Base-by-base conservation (phyloP, 768 basidiomycete species). In the Mycena albidolilacea region DNA sequence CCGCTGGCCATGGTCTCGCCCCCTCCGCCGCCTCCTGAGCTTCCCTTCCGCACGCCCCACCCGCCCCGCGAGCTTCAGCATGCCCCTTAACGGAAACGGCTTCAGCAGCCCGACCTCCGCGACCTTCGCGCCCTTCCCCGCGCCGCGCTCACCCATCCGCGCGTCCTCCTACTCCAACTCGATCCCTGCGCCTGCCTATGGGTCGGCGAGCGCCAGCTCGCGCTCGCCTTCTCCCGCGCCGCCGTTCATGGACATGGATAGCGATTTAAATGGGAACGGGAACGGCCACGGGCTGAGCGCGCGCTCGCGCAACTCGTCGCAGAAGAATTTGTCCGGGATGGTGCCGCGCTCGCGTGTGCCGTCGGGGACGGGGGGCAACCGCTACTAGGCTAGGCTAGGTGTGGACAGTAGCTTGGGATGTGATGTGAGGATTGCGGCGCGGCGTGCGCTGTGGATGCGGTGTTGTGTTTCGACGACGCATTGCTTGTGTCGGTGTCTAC, bases 281-380 rank as follows among this genome's bases (percentile, higher is more conserved):
- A 71, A 76, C 69, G 75, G 73, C 44, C 78, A 82, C 79, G 77
- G 83, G 81, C 80, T 85, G 70, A 83, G 84, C 37, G 83, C 89
- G 61, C 88, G 93, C 17, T 94, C 93, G 75, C 85, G 91, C 75
- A 94, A 93, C 74, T 85, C 86, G 9, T 93, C 92, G 5, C 88
- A 90, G 80, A 87, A 90, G 79, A 93, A 88, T 78, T 78, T 93
- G 50, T 85, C 89, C 46, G 84, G 83, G n/a, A 78, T 90, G 70
- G 81, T 85, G 41, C 85, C 91, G 54, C 85, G 91, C 21, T 60
- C 72, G 64, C 84, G 83, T 64, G 75, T 71, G 61, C 79, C 84
- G 9, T 71, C 84, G 17, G 83, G 82, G 76, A 30, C 68, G 15
- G 43, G 58, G 17, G 64, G 50, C 10, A 39, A 65, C 12, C 57